Evolutionary conservation across 225 moss, liverwort and hornwort genomes (phyloP).

Genomic region (Bryoerythrophyllum caledonicum): DNA sequence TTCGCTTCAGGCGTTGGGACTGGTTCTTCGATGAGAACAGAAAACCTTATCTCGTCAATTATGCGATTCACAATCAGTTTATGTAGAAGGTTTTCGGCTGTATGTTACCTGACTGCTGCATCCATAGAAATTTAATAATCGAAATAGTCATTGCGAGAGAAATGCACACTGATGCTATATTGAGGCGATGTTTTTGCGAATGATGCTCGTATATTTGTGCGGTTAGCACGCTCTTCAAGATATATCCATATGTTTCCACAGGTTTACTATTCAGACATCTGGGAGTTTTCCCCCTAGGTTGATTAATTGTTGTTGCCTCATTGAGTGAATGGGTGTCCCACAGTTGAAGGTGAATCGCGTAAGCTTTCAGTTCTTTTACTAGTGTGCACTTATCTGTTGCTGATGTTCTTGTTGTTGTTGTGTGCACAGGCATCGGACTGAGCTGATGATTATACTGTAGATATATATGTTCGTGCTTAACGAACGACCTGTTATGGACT

Average conservation of each 20-base stretch:
- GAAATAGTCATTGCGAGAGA: neutral
- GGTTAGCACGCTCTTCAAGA: neutral
- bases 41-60: neutral
- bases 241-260: neutral
- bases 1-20: too few relatives aligned
- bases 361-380: neutral
- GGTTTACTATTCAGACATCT: neutral
- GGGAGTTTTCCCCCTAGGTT: neutral
- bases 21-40: too few relatives aligned
- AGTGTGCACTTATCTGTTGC: neutral
- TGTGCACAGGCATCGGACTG: slow-evolving; percentile 35
- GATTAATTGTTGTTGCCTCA: neutral
- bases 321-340: neutral
- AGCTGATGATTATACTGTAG: slow-evolving; percentile 21
- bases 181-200: neutral
- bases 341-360: neutral
- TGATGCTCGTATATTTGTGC: neutral
- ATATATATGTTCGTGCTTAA: slow-evolving; percentile 1
- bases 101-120: neutral
- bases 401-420: slow-evolving; percentile 19
- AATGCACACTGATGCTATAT: neutral
- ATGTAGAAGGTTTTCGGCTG: neutral
- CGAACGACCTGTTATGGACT: slow-evolving; percentile 49
- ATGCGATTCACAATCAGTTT: neutral
- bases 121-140: neutral